Evolutionary conservation across 2,329 filamentous ascomycete genomes (phyloP).

Genomic region (Diaporthe capsici): DNA sequence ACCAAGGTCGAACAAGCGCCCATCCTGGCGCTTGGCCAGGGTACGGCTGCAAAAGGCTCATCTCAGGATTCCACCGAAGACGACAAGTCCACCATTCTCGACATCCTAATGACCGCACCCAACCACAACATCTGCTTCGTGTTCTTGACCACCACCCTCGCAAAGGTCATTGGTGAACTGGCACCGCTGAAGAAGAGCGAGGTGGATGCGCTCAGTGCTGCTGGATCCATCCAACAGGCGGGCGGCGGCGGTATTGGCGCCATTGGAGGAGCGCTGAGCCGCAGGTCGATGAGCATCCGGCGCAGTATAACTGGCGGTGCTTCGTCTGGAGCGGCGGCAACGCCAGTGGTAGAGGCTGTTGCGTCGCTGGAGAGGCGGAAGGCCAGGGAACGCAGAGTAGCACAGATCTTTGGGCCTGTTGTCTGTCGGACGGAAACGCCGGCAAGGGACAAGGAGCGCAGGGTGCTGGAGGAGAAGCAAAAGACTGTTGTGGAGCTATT

Average conservation of each 20-base stretch:
- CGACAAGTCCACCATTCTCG: slow-evolving; percentile 72
- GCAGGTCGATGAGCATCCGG: slow-evolving; percentile 63
- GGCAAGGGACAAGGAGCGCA: slow-evolving; percentile 68
- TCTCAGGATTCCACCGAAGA: slow-evolving; percentile 52
- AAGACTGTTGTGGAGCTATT: slow-evolving; percentile 80
- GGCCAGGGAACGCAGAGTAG: slow-evolving; percentile 72
- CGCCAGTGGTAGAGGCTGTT: slow-evolving; percentile 47
- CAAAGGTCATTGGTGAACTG: slow-evolving; percentile 65
- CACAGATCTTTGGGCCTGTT: slow-evolving; percentile 74
- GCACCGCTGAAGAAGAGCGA: slow-evolving; percentile 56
- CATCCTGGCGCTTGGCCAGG: slow-evolving; percentile 44
- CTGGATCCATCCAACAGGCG: slow-evolving; percentile 35
- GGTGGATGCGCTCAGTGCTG: slow-evolving; percentile 51
- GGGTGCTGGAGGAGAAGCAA: slow-evolving; percentile 73
- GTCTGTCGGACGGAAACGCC: slow-evolving; percentile 67
- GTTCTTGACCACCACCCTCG: slow-evolving; percentile 84
- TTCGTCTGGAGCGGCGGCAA: slow-evolving; percentile 45
- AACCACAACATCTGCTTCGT: slow-evolving; percentile 92
- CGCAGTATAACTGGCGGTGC: slow-evolving; percentile 44
- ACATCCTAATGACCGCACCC: slow-evolving; percentile 78
- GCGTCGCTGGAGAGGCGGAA: slow-evolving; percentile 68
- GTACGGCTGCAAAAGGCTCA: slow-evolving; percentile 52
- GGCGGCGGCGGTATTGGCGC: slow-evolving; percentile 40
- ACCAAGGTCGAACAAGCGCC: slow-evolving; percentile 71
- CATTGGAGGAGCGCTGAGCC: slow-evolving; percentile 50